Evolutionary conservation across 169 alveolate species (phyloP).

Genomic region (Eimeria tenella): DNA sequence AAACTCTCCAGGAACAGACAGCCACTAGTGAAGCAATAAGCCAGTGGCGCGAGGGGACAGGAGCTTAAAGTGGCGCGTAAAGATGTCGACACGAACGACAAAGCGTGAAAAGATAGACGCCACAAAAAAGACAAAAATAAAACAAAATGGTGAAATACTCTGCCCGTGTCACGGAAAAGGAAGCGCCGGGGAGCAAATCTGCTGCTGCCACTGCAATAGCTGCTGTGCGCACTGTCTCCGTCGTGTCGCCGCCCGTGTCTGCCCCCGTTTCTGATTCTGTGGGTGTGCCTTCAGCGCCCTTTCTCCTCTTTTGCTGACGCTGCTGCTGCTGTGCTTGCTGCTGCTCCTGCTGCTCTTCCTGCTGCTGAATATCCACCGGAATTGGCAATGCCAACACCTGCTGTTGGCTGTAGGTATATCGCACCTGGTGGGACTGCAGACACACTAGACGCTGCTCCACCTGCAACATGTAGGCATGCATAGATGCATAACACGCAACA

Average conservation of each 20-base stretch:
- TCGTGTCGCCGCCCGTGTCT: slow-evolving; percentile 26
- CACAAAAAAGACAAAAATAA: background rate
- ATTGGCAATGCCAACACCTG: slow-evolving; percentile 69
- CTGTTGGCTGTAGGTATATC: slow-evolving; percentile 75
- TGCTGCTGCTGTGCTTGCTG: slow-evolving; percentile 62
- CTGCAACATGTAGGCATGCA: slow-evolving; percentile 21
- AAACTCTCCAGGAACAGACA: background rate
- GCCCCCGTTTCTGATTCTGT: slow-evolving; percentile 49
- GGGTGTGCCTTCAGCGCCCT: slow-evolving; percentile 62
- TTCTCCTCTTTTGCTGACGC: slow-evolving; percentile 69
- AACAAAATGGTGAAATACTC: background rate
- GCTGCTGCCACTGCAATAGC: background rate
- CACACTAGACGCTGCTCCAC: slow-evolving; percentile 76
- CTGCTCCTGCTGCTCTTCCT: slow-evolving; percentile 51
- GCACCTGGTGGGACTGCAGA: slow-evolving; percentile 69
- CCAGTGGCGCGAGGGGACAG: background rate
- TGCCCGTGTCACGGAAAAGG: background rate
- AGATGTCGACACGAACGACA: too few relatives aligned
- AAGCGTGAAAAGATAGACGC: background rate
- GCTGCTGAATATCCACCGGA: slow-evolving; percentile 66
- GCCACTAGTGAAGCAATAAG: background rate
- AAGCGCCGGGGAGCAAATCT: too few relatives aligned
- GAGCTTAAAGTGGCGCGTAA: background rate
- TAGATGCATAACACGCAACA: background rate
- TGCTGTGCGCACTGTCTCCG: slow-evolving; percentile 19